Evolutionary conservation across 2,329 filamentous ascomycete species (phyloP).

Genomic region (Colletotrichum noveboracense): DNA sequence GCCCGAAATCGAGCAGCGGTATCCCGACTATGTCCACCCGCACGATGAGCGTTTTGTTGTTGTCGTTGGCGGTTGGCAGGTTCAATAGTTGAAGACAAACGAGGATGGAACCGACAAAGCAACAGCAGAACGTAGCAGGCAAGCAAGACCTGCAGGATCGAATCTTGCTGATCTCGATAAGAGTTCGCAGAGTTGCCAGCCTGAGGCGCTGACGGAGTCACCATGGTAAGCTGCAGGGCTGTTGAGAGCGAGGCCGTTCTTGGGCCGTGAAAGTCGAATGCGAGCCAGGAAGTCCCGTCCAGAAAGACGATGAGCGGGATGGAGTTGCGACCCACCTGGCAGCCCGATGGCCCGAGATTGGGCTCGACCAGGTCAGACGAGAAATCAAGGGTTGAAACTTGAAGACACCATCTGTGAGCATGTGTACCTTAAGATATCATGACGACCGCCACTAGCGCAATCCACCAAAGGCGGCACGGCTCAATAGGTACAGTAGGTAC

Average conservation of each 20-base stretch:
- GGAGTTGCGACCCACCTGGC: neutral
- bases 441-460: neutral
- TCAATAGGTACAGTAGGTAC: neutral
- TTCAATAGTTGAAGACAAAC: neutral
- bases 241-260: neutral
- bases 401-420: neutral
- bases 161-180: neutral
- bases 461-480: neutral
- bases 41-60: neutral
- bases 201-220: neutral
- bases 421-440: neutral
- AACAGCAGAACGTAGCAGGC: neutral
- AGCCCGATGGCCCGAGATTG: neutral
- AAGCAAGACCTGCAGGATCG: neutral
- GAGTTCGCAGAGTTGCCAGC: neutral
- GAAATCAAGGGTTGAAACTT: neutral
- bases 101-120: neutral
- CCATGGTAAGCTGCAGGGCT: neutral
- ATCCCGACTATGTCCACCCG: neutral
- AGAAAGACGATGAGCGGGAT: neutral
- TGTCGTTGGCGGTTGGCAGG: neutral
- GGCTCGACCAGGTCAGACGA: neutral
- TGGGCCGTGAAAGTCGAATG: neutral
- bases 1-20: neutral
- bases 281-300: neutral